Conservation (phyloP, 805 yeast species). For the Nakazawaea ishiwadae region DNA sequence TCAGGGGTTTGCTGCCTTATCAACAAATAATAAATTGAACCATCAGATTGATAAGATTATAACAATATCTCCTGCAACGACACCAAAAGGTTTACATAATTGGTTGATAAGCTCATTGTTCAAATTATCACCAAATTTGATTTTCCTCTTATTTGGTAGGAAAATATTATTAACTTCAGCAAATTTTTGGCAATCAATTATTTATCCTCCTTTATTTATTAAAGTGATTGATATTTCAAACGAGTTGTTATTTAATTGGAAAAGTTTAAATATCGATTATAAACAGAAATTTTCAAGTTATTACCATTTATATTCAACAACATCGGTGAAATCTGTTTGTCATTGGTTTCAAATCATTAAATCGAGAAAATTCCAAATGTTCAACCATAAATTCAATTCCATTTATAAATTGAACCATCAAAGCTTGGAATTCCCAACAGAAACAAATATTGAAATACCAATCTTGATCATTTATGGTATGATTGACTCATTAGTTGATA, state of each 20-base stretch:
- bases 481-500: conserved; percentile 80
- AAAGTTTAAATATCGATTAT: conserved; percentile 34
- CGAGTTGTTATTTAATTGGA: conserved; percentile 45
- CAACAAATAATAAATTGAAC: conserved; percentile 62
- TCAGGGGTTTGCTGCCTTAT: conserved; percentile 81
- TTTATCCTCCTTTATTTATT: conserved; percentile 47
- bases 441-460: conserved; percentile 62
- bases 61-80: conserved; percentile 91
- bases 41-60: conserved; percentile 51
- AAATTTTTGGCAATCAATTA: conserved; percentile 46
- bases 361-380: conserved; percentile 47
- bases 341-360: conserved; percentile 46
- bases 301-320: conserved; percentile 49
- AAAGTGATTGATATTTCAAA: conserved; percentile 41
- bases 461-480: conserved; percentile 77
- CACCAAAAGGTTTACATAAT: conserved; percentile 79
- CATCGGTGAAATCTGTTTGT: conserved; percentile 51
- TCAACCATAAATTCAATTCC: conserved; percentile 35
- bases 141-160: conserved; percentile 70
- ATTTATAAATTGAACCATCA: conserved; percentile 35
- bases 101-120: conserved; percentile 65
- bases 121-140: conserved; percentile 68
- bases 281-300: conserved; percentile 43
- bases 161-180: conserved; percentile 74
- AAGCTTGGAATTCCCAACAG: conserved; percentile 59